Evolutionary conservation across 345 rosid genomes (phyloP).

Genomic region (Excoecaria cochinchinensis): DNA sequence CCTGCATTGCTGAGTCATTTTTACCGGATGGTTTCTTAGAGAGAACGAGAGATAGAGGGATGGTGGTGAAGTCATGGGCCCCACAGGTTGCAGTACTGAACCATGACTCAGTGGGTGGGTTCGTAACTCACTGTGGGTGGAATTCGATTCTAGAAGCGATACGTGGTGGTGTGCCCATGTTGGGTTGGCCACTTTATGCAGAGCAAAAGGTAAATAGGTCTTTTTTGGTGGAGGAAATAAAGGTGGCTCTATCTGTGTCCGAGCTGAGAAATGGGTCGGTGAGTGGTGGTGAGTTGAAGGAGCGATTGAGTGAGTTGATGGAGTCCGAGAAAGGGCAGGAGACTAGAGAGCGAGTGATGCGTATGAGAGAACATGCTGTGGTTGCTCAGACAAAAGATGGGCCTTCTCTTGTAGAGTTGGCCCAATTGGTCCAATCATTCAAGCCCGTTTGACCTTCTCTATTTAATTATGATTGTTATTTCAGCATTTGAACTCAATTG

Average conservation of each 20-base stretch:
- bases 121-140: slow-evolving; percentile 75
- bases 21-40: slow-evolving; percentile 30
- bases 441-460: neutral
- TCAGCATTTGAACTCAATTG: too few species aligned
- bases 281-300: slow-evolving; percentile 39
- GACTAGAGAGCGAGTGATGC: slow-evolving; percentile 25
- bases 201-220: slow-evolving; percentile 41
- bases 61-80: slow-evolving; percentile 55
- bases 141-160: slow-evolving; percentile 58
- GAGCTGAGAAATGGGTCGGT: slow-evolving; percentile 47
- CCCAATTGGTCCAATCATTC: neutral
- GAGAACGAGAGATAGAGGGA: slow-evolving; percentile 40
- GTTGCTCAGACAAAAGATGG: slow-evolving; percentile 41
- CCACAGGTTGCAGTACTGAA: slow-evolving; percentile 55
- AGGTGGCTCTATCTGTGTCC: slow-evolving; percentile 45
- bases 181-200: slow-evolving; percentile 53
- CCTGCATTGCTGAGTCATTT: neutral
- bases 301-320: slow-evolving; percentile 26
- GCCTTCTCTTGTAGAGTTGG: slow-evolving; percentile 27
- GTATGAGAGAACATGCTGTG: slow-evolving; percentile 41
- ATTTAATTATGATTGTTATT: too few species aligned
- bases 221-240: slow-evolving; percentile 56
- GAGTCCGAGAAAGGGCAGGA: slow-evolving; percentile 29
- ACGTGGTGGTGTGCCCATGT: slow-evolving; percentile 48
- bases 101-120: slow-evolving; percentile 52